Conservation (phyloP, 2,329 filamentous ascomycete species). For the Myriosclerotinia scirpicola region DNA sequence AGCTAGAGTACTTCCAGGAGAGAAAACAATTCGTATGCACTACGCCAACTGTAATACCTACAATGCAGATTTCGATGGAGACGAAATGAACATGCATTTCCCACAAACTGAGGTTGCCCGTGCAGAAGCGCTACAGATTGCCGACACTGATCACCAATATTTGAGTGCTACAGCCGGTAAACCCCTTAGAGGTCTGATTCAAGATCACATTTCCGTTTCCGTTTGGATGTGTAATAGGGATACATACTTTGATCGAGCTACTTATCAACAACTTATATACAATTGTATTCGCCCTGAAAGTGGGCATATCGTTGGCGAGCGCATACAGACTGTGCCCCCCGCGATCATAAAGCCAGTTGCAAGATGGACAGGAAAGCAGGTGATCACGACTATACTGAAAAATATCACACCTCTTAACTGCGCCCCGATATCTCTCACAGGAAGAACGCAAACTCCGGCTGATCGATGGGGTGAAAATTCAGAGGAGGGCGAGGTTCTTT, state of each 20-base stretch:
- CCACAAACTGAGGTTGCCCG: slow-evolving; percentile 94
- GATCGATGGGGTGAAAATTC: slow-evolving; percentile 74
- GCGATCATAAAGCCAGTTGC: slow-evolving; percentile 77
- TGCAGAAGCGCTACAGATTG: slow-evolving; percentile 88
- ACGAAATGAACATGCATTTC: slow-evolving; percentile 99
- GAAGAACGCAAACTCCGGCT: slow-evolving; percentile 75
- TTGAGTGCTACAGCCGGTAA: slow-evolving; percentile 91
- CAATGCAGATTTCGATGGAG: slow-evolving; percentile 98
- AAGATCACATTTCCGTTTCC: slow-evolving; percentile 96
- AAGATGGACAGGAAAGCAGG: slow-evolving; percentile 94
- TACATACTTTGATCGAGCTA: slow-evolving; percentile 81
- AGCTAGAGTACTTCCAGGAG: slow-evolving; percentile 85
- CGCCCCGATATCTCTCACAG: slow-evolving; percentile 74
- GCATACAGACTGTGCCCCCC: slow-evolving; percentile 77
- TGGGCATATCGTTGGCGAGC: slow-evolving; percentile 79
- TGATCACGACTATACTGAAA: slow-evolving; percentile 88
- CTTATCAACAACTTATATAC: slow-evolving; percentile 95
- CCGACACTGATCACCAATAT: slow-evolving; percentile 97
- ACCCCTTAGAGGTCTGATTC: slow-evolving; percentile 91
- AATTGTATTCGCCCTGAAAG: slow-evolving; percentile 85
- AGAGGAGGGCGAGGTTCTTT: slow-evolving; percentile 79
- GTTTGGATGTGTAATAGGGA: slow-evolving; percentile 89
- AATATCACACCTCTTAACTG: slow-evolving; percentile 82
- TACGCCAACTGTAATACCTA: slow-evolving; percentile 99
- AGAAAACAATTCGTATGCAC: slow-evolving; percentile 99